Base-by-base conservation (phyloP, 2,329 filamentous ascomycete genomes). In the Chrysoporthe deuterocubensis region DNA sequence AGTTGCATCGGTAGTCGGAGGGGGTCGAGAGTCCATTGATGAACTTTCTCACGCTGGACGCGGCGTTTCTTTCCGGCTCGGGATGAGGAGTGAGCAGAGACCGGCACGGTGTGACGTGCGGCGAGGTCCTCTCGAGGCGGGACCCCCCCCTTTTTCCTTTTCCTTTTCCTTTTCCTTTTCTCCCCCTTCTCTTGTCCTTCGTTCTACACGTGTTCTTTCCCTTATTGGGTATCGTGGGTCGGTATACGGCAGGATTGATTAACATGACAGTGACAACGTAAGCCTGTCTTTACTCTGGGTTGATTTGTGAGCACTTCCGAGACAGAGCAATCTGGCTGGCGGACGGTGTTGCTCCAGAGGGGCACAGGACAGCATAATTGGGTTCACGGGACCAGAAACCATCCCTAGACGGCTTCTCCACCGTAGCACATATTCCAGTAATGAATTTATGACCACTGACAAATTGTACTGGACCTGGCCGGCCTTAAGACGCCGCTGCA, bases 1-100 rank as follows among this genome's bases (percentile, higher is more conserved):
- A 89, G 86, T 74, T 87, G 85, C 71, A 81, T 89, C n/a, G 87
- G 86, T 32, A 81, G 75, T 69, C 77, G 79, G 54, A 76, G 76
- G 67, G 74, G 74, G 54, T 70, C 73, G 26, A 73, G 75, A 7
- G 67, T 71, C 11, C 74, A 78, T 61, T 71, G 74, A 67, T 71
- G 70, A 74, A 21, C 34, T 63, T 63, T 62, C 21, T 54, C 26
- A 34, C 5, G 46, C 32, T 21, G 18, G 9, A 18, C 40, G 60
- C 52, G 11, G 18, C 50, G 26, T 54, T 4, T 54, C n/a, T 54
- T 54, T 16, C 21, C n/a, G n/a, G 50, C 37, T 9, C 37, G 37
- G 37, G 9, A 6, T 40, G 37, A 40, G 37, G 37, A 40, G 9
- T 40, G 37, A 40, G 37, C 4, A 18, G 44, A 13, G 11, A 46